These are phyloP conservation scores for Apiospora malaysiana DNA, from an alignment of 2,329 filamentous ascomycete species.

Conservation along the genomic window DNA sequence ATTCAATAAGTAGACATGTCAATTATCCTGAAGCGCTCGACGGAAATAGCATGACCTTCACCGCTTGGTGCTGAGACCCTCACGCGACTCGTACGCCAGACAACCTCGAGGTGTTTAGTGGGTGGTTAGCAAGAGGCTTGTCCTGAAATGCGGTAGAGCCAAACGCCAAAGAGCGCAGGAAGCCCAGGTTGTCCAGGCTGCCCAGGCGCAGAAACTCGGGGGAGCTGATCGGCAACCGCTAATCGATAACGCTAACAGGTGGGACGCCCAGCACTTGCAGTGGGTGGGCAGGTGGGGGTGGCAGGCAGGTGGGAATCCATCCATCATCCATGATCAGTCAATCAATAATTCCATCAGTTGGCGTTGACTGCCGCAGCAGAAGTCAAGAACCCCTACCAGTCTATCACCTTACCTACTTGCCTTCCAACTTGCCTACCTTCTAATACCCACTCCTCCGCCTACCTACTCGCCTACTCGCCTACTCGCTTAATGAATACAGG, in stretches of 20 bases:
- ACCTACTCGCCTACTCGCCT: too few relatives aligned
- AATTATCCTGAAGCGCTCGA: not conserved
- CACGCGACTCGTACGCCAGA: conserved; percentile 7
- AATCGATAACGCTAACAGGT: conserved; percentile 16
- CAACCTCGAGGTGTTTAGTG: not conserved
- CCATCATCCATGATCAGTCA: conserved; percentile 14
- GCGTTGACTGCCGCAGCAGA: not conserved
- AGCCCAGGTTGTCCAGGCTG: too few relatives aligned
- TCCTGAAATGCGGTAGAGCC: not conserved
- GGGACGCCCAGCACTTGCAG: not conserved
- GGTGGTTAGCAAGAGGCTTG: conserved; percentile 12
- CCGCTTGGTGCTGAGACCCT: conserved; percentile 12
- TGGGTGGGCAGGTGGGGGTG: too few relatives aligned
- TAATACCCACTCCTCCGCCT: conserved; percentile 1
- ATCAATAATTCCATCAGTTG: conserved; percentile 8
- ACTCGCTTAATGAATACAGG: not conserved
- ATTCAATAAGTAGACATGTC: not conserved
- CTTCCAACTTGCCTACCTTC: not conserved
- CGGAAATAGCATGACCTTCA: not conserved
- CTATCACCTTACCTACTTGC: too few relatives aligned
- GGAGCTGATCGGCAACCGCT: conserved; percentile 13
- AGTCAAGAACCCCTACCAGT: not conserved
- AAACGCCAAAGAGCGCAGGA: not conserved
- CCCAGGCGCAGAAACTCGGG: too few relatives aligned
- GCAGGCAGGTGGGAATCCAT: not conserved